Evolutionary conservation across 768 basidiomycete genomes (phyloP), one percentile per base, ranked within the genome.

Genomic region (Mycena belliarum): DNA sequence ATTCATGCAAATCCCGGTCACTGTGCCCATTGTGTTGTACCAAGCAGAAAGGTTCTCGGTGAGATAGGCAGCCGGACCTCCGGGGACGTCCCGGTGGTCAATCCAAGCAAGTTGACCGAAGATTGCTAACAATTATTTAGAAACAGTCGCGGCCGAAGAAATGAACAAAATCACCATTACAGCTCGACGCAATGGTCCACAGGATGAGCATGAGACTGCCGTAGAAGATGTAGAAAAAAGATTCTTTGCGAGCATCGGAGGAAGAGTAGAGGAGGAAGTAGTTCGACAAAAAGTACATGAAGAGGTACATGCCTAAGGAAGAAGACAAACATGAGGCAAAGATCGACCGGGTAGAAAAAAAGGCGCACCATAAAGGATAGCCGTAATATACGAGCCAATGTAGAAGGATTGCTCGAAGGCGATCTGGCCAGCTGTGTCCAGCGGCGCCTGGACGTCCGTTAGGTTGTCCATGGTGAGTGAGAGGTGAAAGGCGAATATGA

Each of bases 21-120:
- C 63, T 16, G 66, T 62, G 7, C 73, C 71, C 24, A 72, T 46
- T 3, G 70, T 73, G 46, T 70, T 69, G 54, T 68, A 70, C 75
- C 74, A 77, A 0, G 61, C 61, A 0, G 70, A 65, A 3, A 57
- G 26, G 54, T 71, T 55, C 4, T 46, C 37, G 12, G 24, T 54
- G 49, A 71, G 64, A 46, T 71, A 76, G 26, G 64, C 69, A 4
- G 66, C 65, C 6, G 64, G 65, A 1, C 76, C 76, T 0, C 75
- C 76, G 0, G 65, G 63, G 29, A 56, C 71, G 26, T 60, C 46
- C 0, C 57, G 42, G 23, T 71, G 40, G 1, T 53, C 60, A 15
- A 77, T 51, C 76, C 76, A 76, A 64, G 73, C 66, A 21, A 66
- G 64, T 52, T 73, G 63, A 1, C 47, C 47, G 33, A 49, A 56